A percentile compares a stretch with the other conserved stretches of the same genome.
These are phyloP conservation scores for Dactylellina parvicollis DNA, from an alignment of 2,329 filamentous ascomycete species.

Conservation along the genomic window DNA sequence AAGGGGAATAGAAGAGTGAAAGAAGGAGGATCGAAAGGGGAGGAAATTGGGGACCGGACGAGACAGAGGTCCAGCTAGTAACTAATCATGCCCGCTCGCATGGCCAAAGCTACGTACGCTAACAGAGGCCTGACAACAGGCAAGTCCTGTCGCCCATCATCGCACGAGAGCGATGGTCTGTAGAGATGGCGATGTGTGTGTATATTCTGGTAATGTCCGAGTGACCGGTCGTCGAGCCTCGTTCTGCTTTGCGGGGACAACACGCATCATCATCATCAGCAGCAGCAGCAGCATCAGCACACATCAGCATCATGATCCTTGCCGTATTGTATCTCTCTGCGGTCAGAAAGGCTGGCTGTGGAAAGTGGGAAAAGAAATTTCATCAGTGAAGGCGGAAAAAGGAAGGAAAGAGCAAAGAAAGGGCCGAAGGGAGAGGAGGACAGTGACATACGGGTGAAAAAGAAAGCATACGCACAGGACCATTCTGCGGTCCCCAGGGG, in stretches of 20 bases:
- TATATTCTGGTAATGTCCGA: no score
- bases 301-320: constrained; percentile 21
- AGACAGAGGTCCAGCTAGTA: no score
- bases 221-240: no score
- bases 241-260: constrained; percentile 3
- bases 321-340: background rate
- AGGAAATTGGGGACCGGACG: constrained; percentile 49
- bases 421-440: background rate
- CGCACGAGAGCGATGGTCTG: background rate
- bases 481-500: constrained; percentile 36
- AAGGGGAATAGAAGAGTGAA: constrained; percentile 49
- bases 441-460: constrained; percentile 32
- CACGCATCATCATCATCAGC: constrained; percentile 11
- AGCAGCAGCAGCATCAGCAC: background rate
- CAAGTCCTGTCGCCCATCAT: no score
- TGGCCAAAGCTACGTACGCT: background rate
- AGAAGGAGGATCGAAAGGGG: constrained; percentile 52
- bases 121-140: background rate
- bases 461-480: constrained; percentile 51
- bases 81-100: background rate
- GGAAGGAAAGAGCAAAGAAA: constrained; percentile 6
- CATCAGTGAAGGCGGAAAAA: constrained; percentile 5
- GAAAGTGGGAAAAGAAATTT: background rate
- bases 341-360: background rate
- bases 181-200: no score